phyloP scores from a whole-genome alignment of 164 flowering plant species.

The Magnolia changhungtana region DNA sequence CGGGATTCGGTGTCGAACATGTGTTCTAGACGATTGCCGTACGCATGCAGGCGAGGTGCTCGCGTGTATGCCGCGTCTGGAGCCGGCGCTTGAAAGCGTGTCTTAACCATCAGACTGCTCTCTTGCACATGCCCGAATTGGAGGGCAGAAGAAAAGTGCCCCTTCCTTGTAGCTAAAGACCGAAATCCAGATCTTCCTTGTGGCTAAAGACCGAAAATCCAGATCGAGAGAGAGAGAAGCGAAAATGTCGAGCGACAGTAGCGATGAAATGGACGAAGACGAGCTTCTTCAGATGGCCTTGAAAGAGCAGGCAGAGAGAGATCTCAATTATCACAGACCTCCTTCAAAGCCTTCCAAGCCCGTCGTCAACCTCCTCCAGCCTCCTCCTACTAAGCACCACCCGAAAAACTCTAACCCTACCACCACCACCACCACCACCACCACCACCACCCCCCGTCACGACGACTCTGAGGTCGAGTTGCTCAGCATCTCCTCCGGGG shows the following conservation, averaged over 20 bases:
- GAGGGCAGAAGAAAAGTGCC: background rate
- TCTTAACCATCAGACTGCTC: background rate
- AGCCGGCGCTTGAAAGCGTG: background rate
- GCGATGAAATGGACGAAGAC: slow-evolving; percentile 73
- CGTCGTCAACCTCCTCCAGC: slow-evolving; percentile 65
- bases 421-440: slow-evolving; percentile 18
- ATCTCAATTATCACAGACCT: slow-evolving; percentile 31
- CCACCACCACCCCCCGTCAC: slow-evolving; percentile 72
- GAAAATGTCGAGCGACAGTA: slow-evolving; percentile 65
- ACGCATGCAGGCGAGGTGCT: background rate
- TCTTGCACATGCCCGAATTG: background rate
- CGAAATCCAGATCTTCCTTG: too few species aligned
- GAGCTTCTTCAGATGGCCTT: slow-evolving; percentile 96
- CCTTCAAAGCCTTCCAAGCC: slow-evolving; percentile 40
- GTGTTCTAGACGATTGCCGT: too few species aligned
- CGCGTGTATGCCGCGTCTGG: background rate
- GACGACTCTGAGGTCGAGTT: slow-evolving; percentile 98
- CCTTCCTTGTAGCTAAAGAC: too few species aligned
- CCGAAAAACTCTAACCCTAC: background rate
- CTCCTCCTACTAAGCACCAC: slow-evolving; percentile 34
- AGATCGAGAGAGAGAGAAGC: background rate
- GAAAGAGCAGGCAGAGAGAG: slow-evolving; percentile 75
- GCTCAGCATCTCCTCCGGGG: slow-evolving; percentile 97
- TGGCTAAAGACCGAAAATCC: background rate
- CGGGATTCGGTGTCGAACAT: too few species aligned